Base-by-base conservation (phyloP, 2,329 filamentous ascomycete species). In the Fusarium sp. region DNA sequence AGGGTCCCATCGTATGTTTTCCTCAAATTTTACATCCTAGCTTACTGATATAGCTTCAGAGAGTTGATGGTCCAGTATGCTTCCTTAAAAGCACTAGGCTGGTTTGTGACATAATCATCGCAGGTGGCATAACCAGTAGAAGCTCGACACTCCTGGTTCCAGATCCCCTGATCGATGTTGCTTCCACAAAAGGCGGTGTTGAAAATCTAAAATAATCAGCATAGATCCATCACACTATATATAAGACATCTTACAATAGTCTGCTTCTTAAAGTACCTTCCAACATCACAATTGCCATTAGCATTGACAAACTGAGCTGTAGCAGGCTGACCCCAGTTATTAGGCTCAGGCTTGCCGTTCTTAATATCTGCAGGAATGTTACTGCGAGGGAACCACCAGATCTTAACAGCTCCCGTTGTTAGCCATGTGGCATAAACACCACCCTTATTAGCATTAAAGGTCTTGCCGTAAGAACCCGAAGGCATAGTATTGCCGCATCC, bases 351-450 rank as follows among this genome's bases (percentile, higher is more conserved):
- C 8, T 52, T 52, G 17, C 49, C 49, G n/a, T 17, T 28, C 14
- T 28, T 52, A 24, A 52, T 52, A 15, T 52, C 49, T 15, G 15
- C n/a, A 4, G 49, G 49, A 18, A 52, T 52, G 7, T 33, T 43
- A 24, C 20, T 40, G 36, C 49, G 49, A 5, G 36, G 36, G 15
- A 40, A 52, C 49, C 49, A 52, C 18, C 40, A 52, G n/a, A 52
- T 40, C 49, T 52, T 52, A 17, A 52, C 36, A 7, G 49, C 49
- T 14, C 31, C 24, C n/a, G 17, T 40, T 26, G 49, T 52, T 17
- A 52, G 49, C 49, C 49, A 52, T 20, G 49, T 52, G 13, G 49
- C 49, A 20, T 52, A 52, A 24, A 52, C n/a, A n/a, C 49, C 49
- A 7, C 49, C 49, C 38, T 52, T n/a, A 6, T 39, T 39, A 38